Conservation (phyloP, 495 filamentous ascomycete genomes). For the Penicillium samsonianum region DNA sequence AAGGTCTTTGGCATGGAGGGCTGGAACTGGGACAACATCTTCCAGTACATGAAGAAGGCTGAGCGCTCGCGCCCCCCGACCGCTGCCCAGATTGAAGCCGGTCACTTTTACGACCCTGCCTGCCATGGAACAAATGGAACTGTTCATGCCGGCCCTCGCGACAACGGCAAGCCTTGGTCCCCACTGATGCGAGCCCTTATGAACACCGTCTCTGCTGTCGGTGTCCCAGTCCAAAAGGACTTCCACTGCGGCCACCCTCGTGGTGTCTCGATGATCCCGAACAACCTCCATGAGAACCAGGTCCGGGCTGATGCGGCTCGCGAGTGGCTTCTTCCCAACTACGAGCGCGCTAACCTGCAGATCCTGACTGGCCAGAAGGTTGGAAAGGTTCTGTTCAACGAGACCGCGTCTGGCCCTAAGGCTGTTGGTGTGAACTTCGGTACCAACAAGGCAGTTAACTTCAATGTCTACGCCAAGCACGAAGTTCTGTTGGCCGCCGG, state of each 20-base stretch:
- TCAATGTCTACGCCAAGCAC: constrained; percentile 37
- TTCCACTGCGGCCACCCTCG: constrained; percentile 28
- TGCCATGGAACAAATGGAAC: constrained; percentile 31
- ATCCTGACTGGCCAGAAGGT: constrained; percentile 49
- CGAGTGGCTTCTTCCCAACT: constrained; percentile 49
- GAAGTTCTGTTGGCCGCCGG: constrained; percentile 60
- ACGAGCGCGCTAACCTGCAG: constrained; percentile 45
- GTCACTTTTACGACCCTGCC: constrained; percentile 22
- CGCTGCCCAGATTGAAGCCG: constrained; percentile 20
- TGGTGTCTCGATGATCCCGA: constrained; percentile 34
- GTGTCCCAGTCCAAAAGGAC: constrained; percentile 25
- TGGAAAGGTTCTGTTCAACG: constrained; percentile 41
- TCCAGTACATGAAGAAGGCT: constrained; percentile 40
- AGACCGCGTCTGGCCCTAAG: constrained; percentile 10
- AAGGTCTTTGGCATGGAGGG: constrained; percentile 46
- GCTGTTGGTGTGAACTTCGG: constrained; percentile 41
- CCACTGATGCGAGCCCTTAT: constrained; percentile 28
- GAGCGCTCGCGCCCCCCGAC: constrained; percentile 23
- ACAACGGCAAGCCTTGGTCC: constrained; percentile 22
- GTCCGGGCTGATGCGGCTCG: constrained; percentile 44
- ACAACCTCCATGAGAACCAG: constrained; percentile 26
- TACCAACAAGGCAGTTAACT: constrained; percentile 26
- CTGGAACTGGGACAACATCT: constrained; percentile 55
- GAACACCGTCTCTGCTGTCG: constrained; percentile 14
- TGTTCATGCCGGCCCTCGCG: constrained; percentile 27